Conservation (phyloP, 2,329 filamentous ascomycete genomes). For the Pezicula carpinea region DNA sequence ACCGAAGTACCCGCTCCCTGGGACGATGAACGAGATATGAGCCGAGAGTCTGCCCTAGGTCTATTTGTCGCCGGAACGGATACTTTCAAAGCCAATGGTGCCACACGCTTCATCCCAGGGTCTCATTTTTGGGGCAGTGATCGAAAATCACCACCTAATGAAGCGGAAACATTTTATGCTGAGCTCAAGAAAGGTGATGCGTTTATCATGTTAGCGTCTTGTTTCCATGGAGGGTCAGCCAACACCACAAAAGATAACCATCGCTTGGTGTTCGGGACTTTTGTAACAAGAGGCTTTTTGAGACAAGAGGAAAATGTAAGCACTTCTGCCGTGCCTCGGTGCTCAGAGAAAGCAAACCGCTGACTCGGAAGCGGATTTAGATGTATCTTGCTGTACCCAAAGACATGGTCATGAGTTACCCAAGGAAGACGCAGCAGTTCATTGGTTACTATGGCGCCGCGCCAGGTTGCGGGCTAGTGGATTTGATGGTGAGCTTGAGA, state of each 20-base stretch:
- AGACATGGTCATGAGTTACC: too few species aligned
- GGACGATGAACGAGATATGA: too few species aligned
- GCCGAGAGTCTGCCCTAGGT: not conserved
- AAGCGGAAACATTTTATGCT: constrained; percentile 2
- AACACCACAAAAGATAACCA: constrained; percentile 21
- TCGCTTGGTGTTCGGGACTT: constrained; percentile 14
- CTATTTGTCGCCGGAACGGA: constrained; percentile 15
- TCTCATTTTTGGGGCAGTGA: constrained; percentile 18
- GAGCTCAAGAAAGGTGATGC: constrained; percentile 14
- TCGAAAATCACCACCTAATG: not conserved
- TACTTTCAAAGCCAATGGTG: constrained; percentile 26
- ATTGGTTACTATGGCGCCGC: too few species aligned
- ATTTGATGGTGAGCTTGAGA: too few species aligned
- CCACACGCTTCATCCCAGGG: constrained; percentile 27
- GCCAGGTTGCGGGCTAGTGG: too few species aligned
- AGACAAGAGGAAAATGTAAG: constrained; percentile 35
- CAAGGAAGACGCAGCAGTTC: too few species aligned
- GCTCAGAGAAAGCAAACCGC: too few species aligned
- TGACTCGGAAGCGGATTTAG: too few species aligned
- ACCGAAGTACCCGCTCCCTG: too few species aligned
- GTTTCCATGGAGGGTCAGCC: constrained; percentile 13
- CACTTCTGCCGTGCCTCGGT: not conserved
- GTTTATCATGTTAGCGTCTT: constrained; percentile 13
- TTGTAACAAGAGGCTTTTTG: constrained; percentile 30
- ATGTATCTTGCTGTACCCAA: too few species aligned